A percentile compares a stretch with the other conserved stretches of the same genome.
Conservation (phyloP, 805 yeast genomes). For the Lipomyces lipofer region DNA sequence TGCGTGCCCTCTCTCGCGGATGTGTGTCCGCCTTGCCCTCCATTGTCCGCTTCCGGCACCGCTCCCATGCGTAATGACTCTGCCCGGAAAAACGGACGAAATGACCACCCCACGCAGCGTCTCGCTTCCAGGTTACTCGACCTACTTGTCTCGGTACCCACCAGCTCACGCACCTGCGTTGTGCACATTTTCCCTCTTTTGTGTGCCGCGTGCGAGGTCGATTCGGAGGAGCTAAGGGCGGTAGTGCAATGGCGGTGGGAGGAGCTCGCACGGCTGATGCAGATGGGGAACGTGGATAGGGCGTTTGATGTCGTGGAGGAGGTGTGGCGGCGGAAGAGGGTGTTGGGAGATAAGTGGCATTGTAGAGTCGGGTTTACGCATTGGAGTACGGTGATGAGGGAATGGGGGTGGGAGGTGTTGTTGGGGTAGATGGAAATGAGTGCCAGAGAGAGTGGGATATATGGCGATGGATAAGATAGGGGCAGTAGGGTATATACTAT, state of each 20-base stretch:
- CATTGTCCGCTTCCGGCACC: constrained; percentile 3
- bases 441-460: neutral
- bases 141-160: constrained; percentile 63
- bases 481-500: no score
- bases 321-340: constrained; percentile 57
- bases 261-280: constrained; percentile 52
- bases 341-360: constrained; percentile 23
- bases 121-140: constrained; percentile 59
- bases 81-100: neutral
- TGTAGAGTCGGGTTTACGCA: constrained; percentile 41
- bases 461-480: neutral
- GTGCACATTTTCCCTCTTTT: constrained; percentile 66
- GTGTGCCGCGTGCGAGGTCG: constrained; percentile 66
- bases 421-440: constrained; percentile 44
- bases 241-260: constrained; percentile 65
- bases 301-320: constrained; percentile 69
- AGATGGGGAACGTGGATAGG: constrained; percentile 67
- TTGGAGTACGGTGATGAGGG: constrained; percentile 70
- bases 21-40: constrained; percentile 4
- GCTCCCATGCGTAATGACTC: no score
- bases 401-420: constrained; percentile 75
- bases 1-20: constrained; percentile 62
- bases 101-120: constrained; percentile 4
- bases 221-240: constrained; percentile 56
- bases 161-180: constrained; percentile 55